Conservation (phyloP, 345 rosid genomes). For the Hirschfeldia incana region DNA sequence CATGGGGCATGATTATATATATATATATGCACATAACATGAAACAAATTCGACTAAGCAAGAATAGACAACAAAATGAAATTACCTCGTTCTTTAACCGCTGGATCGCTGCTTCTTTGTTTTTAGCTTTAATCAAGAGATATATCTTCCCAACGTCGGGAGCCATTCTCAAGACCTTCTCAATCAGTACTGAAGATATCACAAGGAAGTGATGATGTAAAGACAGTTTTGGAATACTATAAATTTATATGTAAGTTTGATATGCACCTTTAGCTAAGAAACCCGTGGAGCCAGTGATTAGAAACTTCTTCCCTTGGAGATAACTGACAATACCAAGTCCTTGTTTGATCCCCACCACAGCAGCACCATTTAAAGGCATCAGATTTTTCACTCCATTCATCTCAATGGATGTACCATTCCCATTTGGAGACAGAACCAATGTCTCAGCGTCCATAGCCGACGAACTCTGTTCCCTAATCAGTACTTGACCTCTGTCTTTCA, state of each 20-base stretch:
- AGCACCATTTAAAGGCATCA: slow-evolving; percentile 51
- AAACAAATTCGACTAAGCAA: neutral
- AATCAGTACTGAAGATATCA: slow-evolving; percentile 57
- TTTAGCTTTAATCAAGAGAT: slow-evolving; percentile 75
- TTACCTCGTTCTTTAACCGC: slow-evolving; percentile 76
- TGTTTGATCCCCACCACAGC: slow-evolving; percentile 58
- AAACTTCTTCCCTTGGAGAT: slow-evolving; percentile 67
- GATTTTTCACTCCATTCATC: slow-evolving; percentile 50
- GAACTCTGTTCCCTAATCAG: slow-evolving; percentile 46
- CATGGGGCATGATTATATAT: neutral
- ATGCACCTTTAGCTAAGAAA: slow-evolving; percentile 82
- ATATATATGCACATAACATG: neutral
- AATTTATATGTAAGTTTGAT: neutral
- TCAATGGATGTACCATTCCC: slow-evolving; percentile 41
- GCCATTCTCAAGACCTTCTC: slow-evolving; percentile 83
- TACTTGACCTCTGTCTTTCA: slow-evolving; percentile 49
- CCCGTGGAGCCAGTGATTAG: slow-evolving; percentile 92
- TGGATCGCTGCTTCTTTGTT: slow-evolving; percentile 71
- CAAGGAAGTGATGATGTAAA: neutral
- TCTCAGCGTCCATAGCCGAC: slow-evolving; percentile 55
- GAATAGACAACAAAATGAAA: neutral
- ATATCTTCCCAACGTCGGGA: slow-evolving; percentile 88
- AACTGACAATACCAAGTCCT: slow-evolving; percentile 79
- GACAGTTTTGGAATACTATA: neutral
- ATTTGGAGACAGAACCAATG: slow-evolving; percentile 58